phyloP scores from a whole-genome alignment of 805 yeast species.

The Pichia phayaonensis region DNA sequence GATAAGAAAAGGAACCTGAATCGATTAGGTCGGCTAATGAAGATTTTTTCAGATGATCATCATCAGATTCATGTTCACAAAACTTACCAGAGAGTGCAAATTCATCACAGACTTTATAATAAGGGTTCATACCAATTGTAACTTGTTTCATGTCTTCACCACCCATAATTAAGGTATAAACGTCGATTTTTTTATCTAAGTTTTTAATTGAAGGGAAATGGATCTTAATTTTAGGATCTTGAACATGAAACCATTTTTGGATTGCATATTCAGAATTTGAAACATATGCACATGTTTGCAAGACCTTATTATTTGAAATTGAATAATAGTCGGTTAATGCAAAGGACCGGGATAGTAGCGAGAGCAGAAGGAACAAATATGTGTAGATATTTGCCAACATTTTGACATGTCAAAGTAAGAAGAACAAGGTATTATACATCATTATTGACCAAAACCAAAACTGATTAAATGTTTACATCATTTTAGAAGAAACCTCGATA shows the following conservation, averaged over 20 bases:
- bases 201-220: slow-evolving; percentile 9
- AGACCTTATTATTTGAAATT: slow-evolving; percentile 15
- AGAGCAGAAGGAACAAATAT: not conserved
- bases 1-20: slow-evolving; percentile 8
- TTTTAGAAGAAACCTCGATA: too few species aligned
- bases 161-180: slow-evolving; percentile 20
- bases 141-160: slow-evolving; percentile 20
- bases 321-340: slow-evolving; percentile 21
- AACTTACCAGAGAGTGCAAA: slow-evolving; percentile 15
- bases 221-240: slow-evolving; percentile 13
- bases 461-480: too few species aligned
- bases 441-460: too few species aligned
- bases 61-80: slow-evolving; percentile 18
- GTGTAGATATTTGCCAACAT: not conserved
- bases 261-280: slow-evolving; percentile 17
- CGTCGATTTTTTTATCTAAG: slow-evolving; percentile 4
- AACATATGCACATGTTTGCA: slow-evolving; percentile 28
- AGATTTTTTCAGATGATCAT: slow-evolving; percentile 6
- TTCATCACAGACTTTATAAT: slow-evolving; percentile 28
- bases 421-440: too few species aligned
- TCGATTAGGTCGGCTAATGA: slow-evolving; percentile 18
- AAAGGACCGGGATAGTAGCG: not conserved
- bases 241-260: not conserved
- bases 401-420: not conserved
- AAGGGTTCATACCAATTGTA: slow-evolving; percentile 18